Evolutionary conservation across 2,329 filamentous ascomycete genomes (phyloP).

Genomic region (Cladophialophora chaetospira): DNA sequence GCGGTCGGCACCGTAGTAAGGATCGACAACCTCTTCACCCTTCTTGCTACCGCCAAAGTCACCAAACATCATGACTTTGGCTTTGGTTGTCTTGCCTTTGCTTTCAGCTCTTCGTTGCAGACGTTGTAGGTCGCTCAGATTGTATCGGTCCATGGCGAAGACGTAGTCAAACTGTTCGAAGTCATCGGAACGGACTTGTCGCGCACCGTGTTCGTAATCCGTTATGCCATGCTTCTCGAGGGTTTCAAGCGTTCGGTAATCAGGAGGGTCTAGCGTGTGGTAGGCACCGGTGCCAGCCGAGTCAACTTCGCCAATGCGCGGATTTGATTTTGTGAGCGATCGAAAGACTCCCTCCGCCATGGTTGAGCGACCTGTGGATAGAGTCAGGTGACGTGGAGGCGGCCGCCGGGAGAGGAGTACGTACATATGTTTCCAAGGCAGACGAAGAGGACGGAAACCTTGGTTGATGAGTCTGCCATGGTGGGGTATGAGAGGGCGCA

Average conservation of each 20-base stretch:
- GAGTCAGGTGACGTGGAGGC: constrained; percentile 11
- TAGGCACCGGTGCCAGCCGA: constrained; percentile 90
- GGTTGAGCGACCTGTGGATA: constrained; percentile 64
- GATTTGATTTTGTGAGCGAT: constrained; percentile 55
- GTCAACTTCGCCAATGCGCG: constrained; percentile 70
- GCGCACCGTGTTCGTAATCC: constrained; percentile 74
- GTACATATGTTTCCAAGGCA: constrained; percentile 94
- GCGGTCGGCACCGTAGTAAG: constrained; percentile 84
- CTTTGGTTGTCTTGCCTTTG: constrained; percentile 42
- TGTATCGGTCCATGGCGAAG: constrained; percentile 88
- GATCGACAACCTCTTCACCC: constrained; percentile 77
- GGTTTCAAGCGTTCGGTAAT: constrained; percentile 80
- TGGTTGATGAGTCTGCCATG: constrained; percentile 23
- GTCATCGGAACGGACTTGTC: constrained; percentile 71
- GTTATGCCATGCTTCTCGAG: constrained; percentile 73
- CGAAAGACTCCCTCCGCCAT: constrained; percentile 97
- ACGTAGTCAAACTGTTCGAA: constrained; percentile 89
- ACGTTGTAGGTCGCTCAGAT: constrained; percentile 64
- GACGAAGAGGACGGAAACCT: constrained; percentile 81
- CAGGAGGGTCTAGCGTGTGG: constrained; percentile 74
- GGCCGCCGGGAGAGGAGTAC: constrained; percentile 8
- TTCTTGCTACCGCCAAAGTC: constrained; percentile 66
- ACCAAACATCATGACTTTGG: constrained; percentile 77
- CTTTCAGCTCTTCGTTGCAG: constrained; percentile 42
- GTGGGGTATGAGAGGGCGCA: constrained; percentile 16